These are phyloP conservation scores for Fusarium coffeatum DNA, from an alignment of 2,329 filamentous ascomycete genomes.

Conservation along the genomic window DNA sequence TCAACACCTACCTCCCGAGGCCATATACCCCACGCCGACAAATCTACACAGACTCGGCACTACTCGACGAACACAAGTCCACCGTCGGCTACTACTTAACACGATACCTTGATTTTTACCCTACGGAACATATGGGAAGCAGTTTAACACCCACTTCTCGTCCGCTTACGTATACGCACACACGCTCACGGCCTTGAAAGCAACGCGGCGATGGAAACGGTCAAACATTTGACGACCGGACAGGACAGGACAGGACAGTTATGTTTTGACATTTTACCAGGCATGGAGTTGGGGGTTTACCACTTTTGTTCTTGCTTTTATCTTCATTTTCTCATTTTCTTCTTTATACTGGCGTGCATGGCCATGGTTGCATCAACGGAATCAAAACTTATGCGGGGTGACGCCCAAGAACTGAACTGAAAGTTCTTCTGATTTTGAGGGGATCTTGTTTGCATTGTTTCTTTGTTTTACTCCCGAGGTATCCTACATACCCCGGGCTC, in stretches of 20 bases:
- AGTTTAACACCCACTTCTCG: constrained; percentile 20
- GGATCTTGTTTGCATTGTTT: constrained; percentile 34
- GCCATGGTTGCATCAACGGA: constrained; percentile 40
- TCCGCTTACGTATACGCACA: constrained; percentile 26
- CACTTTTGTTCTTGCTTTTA: constrained; percentile 21
- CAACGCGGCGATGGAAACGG: constrained; percentile 32
- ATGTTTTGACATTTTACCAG: constrained; percentile 35
- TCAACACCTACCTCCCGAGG: constrained; percentile 21
- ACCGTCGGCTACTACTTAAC: constrained; percentile 9
- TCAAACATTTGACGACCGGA: constrained; percentile 16
- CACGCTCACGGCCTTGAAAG: constrained; percentile 38
- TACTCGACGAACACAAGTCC: constrained; percentile 9
- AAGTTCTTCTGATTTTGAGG: constrained; percentile 25
- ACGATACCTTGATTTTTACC: constrained; percentile 26
- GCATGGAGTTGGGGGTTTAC: constrained; percentile 38
- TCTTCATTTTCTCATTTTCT: constrained; percentile 18
- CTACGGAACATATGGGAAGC: constrained; percentile 8
- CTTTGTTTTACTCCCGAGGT: constrained; percentile 15
- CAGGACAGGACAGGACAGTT: constrained; percentile 26
- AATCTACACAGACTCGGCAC: constrained; percentile 15
- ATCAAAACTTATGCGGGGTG: constrained; percentile 28
- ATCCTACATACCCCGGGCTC: constrained; percentile 1
- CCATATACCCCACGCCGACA: constrained; percentile 30
- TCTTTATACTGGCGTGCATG: constrained; percentile 37
- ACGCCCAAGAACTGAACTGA: constrained; percentile 18